Evolutionary conservation across 495 filamentous ascomycete species (phyloP).

Genomic region (Aspergillus panamensis): DNA sequence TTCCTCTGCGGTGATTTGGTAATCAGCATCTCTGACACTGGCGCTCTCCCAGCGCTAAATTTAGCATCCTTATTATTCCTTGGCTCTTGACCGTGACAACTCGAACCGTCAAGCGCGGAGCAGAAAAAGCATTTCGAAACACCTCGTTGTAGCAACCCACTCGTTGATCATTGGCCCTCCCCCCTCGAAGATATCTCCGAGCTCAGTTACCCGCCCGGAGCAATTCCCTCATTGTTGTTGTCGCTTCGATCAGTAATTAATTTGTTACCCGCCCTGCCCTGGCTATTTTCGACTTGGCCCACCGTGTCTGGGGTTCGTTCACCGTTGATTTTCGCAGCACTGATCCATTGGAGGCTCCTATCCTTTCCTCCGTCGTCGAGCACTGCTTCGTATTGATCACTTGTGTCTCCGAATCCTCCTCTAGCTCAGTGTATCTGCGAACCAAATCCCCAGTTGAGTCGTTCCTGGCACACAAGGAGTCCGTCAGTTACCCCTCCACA

Average conservation of each 20-base stretch:
- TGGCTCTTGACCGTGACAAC: conserved; percentile 29
- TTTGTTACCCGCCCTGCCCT: neutral
- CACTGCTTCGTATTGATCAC: conserved; percentile 2
- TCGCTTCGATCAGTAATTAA: neutral
- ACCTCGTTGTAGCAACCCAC: conserved; percentile 12
- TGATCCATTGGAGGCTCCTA: conserved; percentile 15
- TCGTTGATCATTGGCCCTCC: conserved; percentile 12
- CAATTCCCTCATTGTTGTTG: conserved; percentile 6
- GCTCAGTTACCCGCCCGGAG: conserved; percentile 14
- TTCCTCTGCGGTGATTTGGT: conserved; percentile 16
- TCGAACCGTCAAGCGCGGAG: conserved; percentile 28
- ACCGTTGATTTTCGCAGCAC: neutral
- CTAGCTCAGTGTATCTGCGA: neutral
- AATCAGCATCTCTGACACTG: conserved; percentile 29
- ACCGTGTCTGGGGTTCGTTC: neutral
- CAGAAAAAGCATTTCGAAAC: conserved; percentile 20
- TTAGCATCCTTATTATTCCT: conserved; percentile 29
- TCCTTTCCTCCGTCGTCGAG: conserved; percentile 19
- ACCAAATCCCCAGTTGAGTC: conserved; percentile 5
- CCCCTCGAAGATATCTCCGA: conserved; percentile 6
- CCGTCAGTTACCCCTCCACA: conserved; percentile 14
- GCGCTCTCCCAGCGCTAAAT: conserved; percentile 32
- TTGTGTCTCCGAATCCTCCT: neutral
- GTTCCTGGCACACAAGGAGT: conserved; percentile 26
- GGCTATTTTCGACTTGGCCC: neutral